Evolutionary conservation across 352 stramenopile genomes (phyloP).

Genomic region (Globisporangium solare): DNA sequence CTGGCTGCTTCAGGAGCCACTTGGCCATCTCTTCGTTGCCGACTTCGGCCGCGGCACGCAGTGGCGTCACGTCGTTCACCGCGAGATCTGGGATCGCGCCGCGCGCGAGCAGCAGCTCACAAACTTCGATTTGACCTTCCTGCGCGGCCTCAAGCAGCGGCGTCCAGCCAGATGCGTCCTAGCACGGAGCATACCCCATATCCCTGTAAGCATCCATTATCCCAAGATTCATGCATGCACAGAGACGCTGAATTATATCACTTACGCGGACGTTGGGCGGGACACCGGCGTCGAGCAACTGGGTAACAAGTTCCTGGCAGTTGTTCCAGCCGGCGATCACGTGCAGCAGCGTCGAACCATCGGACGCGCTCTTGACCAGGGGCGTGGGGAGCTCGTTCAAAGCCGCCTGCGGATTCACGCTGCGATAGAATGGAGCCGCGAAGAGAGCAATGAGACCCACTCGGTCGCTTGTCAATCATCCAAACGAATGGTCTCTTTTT

Average conservation of each 20-base stretch:
- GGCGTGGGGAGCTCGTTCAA: conserved; percentile 22
- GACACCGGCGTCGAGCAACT: conserved; percentile 35
- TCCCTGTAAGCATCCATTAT: background rate
- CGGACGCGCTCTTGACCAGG: conserved; percentile 27
- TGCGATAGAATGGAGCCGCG: background rate
- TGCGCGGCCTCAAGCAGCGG: conserved; percentile 58
- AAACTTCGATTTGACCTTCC: conserved; percentile 48
- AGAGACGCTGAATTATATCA: background rate
- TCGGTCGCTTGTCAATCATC: no score
- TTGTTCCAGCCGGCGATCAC: conserved; percentile 50
- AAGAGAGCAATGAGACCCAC: no score
- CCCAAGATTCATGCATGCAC: background rate
- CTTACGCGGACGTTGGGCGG: conserved; percentile 26
- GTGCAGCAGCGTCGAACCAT: conserved; percentile 54
- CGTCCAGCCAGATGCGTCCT: conserved; percentile 50
- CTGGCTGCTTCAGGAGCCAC: conserved; percentile 39
- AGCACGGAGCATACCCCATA: background rate
- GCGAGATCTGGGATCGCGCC: conserved; percentile 38
- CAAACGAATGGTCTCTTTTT: background rate
- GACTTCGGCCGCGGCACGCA: conserved; percentile 46
- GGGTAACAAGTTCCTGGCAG: conserved; percentile 42
- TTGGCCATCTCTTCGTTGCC: conserved; percentile 48
- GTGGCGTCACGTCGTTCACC: conserved; percentile 30
- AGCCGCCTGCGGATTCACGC: conserved; percentile 32
- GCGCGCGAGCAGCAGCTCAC: conserved; percentile 35